Base-by-base conservation (phyloP, 164 flowering plant genomes). In the Macadamia integrifolia region DNA sequence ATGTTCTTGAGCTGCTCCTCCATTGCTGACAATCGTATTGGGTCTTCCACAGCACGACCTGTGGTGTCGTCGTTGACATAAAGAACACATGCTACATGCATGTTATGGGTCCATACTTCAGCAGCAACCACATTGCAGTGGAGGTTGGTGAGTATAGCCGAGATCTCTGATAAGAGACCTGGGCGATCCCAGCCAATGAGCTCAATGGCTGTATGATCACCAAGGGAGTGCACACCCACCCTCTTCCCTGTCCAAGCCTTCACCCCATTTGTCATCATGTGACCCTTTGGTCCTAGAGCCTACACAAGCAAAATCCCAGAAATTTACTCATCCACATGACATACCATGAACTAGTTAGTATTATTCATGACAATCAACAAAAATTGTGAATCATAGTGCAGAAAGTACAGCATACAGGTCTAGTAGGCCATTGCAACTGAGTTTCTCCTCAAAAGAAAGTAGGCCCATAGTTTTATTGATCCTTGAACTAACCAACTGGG, bases 71-170 rank as follows among this genome's bases (percentile, higher is more conserved):
- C 89, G 58, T 82, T 87, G 64, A 92, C 81, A 56, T 88, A 90
- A 15, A 90, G 62, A 28, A 92, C 89, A 44, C 90, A 88, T 43
- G 98, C 98, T 49, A 90, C 81, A 31, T 92, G 81, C 44, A 77
- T 75, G 62, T 90, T 90, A 69, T 90, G 98, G 0, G 98, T 88
- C 98, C 98, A 92, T 6, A 86, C 91, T 73, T 88, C 91, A 8
- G 94, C 93, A 61, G 85, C 91, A 42, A 71, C 80, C 15, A 90
- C 93, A 56, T 90, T 92, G 44, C 85, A 77, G 63, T 81, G 80
- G 58, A 92, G 90, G 72, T 80, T 69, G 58, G 91, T 80, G 18
- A 92, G 92, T 40, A 88, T 85, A 57, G 98, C 96, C 14, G 87
- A 87, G 66, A 90, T 81, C 69, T 92, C 96, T 0, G 96, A 92